Percentiles rank a stretch among this genome's conserved stretches.
phyloP scores from a whole-genome alignment of 148 eudicot genomes.

The Spergularia marina region DNA sequence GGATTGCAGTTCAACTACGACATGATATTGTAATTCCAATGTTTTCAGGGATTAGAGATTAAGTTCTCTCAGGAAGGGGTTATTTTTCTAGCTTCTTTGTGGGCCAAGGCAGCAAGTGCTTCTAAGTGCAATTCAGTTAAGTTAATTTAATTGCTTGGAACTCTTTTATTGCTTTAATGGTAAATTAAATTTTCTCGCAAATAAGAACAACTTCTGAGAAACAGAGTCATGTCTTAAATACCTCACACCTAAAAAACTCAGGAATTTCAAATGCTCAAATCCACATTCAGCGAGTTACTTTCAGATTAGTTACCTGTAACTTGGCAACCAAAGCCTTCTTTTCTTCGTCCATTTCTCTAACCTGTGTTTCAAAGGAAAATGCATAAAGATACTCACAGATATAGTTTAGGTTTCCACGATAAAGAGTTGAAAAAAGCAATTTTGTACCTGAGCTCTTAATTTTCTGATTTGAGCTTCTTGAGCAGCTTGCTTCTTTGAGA shows the following conservation, averaged over 20 bases:
- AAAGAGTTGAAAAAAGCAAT: slow-evolving; percentile 13
- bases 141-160: neutral
- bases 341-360: slow-evolving; percentile 98
- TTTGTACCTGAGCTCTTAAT: slow-evolving; percentile 84
- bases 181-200: neutral
- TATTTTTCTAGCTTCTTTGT: neutral
- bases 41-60: slow-evolving; percentile 1
- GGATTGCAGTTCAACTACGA: neutral
- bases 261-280: slow-evolving; percentile 1
- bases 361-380: slow-evolving; percentile 62
- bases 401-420: slow-evolving; percentile 8
- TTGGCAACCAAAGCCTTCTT: slow-evolving; percentile 84
- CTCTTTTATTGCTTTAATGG: neutral
- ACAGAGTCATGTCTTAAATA: neutral
- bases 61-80: neutral
- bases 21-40: neutral
- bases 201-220: neutral
- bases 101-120: neutral
- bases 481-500: slow-evolving; percentile 97
- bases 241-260: neutral
- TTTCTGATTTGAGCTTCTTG: slow-evolving; percentile 93
- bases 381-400: slow-evolving; percentile 2
- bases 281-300: neutral
- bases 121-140: neutral
- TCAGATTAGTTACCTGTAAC: slow-evolving; percentile 61